These are phyloP conservation scores for Ganoderma meredithae DNA, from an alignment of 1,284 basidiomycete species.

Conservation along the genomic window DNA sequence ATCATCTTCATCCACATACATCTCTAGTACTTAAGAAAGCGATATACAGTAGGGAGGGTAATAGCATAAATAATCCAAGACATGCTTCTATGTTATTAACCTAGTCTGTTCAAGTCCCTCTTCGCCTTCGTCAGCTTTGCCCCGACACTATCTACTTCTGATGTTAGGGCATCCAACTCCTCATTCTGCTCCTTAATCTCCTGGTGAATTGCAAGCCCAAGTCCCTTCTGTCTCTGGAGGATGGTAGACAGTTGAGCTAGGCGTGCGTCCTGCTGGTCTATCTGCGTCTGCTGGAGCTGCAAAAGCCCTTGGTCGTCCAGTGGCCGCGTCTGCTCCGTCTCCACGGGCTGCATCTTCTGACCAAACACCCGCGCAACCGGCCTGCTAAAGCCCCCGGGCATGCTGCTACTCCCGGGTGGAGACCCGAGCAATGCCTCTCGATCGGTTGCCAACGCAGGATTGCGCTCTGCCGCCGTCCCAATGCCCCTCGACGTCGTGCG, in stretches of 20 bases:
- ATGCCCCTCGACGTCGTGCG: slow-evolving; percentile 58
- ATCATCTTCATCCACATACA: slow-evolving; percentile 37
- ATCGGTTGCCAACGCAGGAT: slow-evolving; percentile 62
- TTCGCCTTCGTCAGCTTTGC: slow-evolving; percentile 82
- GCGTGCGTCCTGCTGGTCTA: slow-evolving; percentile 87
- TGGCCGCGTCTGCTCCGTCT: slow-evolving; percentile 87
- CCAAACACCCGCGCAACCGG: slow-evolving; percentile 87
- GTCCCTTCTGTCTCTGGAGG: slow-evolving; percentile 84
- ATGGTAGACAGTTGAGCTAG: slow-evolving; percentile 82
- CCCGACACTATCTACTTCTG: slow-evolving; percentile 78
- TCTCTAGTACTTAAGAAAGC: slow-evolving; percentile 15
- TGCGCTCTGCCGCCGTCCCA: slow-evolving; percentile 46
- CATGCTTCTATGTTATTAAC: slow-evolving; percentile 48
- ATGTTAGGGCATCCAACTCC: slow-evolving; percentile 80
- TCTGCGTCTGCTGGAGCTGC: slow-evolving; percentile 80
- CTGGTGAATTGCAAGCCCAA: slow-evolving; percentile 87
- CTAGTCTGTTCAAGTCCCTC: slow-evolving; percentile 81
- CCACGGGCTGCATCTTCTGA: slow-evolving; percentile 63
- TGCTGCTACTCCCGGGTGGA: slow-evolving; percentile 38
- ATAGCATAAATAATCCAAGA: slow-evolving; percentile 16
- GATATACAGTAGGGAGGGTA: slow-evolving; percentile 10
- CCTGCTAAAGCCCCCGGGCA: slow-evolving; percentile 38
- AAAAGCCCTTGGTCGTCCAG: slow-evolving; percentile 86
- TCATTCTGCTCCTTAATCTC: slow-evolving; percentile 91
- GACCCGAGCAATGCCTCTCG: slow-evolving; percentile 66